Base-by-base conservation (phyloP, 768 basidiomycete species). In the Macrocybe gigantea region DNA sequence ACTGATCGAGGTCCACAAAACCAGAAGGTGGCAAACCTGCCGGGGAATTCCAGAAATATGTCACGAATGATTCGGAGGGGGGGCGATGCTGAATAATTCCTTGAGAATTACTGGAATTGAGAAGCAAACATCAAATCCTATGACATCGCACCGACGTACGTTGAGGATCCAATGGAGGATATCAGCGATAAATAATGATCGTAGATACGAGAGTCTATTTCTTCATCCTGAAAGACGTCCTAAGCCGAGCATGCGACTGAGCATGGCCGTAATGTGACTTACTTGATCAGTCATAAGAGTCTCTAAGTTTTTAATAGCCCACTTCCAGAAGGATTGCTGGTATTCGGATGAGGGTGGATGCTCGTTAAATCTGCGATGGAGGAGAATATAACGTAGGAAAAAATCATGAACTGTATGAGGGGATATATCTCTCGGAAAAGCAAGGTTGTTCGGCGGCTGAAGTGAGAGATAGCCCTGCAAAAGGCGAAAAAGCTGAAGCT, bases 251-350 rank as follows among this genome's bases (percentile, higher is more conserved):
- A 36, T 41, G 41, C 33, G 41, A 30, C 38, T 36, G 35, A 35
- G 14, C 29, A 14, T 30, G 44, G 32, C 8, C 14, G 46, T 29
- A 51, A 34, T 52, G 38, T 40, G 43, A 65, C 73, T 54, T 71
- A 73, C 82, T 72, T 83, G 76, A n/a, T 68, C 63, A 13, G 54
- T 47, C 41, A 58, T 47, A 50, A 74, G 47, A 9, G 55, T 56
- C 62, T 88, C 88, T 34, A 90, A 65, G 34, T 69, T 60, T 14
- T 61, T 56, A 13, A 89, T 75, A 1, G 68, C 70, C 78, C 82
- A 83, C 64, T 89, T 90, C 86, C 86, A 90, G 59, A 88, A 91
- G 2, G 60, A 50, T 41, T 66, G 66, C 51, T 85, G 85, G 53
- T 84, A 88, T 53, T 77, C 70, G 12, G 54, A 51, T 0, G 87